phyloP scores from a whole-genome alignment of 441 rosid species.

The Populus hybrid region DNA sequence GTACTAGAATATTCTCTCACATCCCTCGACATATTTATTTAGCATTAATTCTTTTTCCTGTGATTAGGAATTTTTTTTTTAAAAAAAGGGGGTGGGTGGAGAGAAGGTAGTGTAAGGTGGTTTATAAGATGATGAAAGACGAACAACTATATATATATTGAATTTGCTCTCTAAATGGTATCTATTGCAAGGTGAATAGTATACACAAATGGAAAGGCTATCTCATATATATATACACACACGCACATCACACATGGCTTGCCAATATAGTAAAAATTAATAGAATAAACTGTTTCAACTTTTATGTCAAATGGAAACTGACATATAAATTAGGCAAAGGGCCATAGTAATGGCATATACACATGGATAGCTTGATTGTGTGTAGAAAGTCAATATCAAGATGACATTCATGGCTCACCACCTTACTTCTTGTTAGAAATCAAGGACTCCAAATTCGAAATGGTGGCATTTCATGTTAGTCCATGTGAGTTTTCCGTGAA shows the following conservation, averaged over 20 bases:
- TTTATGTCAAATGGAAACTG: too few relatives aligned
- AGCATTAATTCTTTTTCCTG: not conserved
- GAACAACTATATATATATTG: not conserved
- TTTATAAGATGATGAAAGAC: not conserved
- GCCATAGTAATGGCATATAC: not conserved
- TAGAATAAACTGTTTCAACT: not conserved
- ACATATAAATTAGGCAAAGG: not conserved
- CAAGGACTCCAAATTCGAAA: not conserved
- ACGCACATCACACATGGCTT: not conserved
- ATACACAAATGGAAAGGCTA: not conserved
- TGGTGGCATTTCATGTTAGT: conserved; percentile 3
- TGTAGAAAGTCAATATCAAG: not conserved
- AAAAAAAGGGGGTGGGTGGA: not conserved
- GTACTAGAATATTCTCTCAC: not conserved
- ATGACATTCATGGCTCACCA: not conserved
- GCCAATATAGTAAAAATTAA: not conserved
- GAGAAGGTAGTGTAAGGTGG: not conserved
- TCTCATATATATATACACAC: not conserved
- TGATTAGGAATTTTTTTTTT: not conserved
- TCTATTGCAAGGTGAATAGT: not conserved
- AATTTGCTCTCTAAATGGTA: not conserved
- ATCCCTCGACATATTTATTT: not conserved
- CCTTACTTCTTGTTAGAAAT: not conserved
- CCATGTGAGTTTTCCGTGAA: conserved; percentile 17
- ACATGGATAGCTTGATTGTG: not conserved